Conservation (phyloP, 2,329 filamentous ascomycete species). For the Thielaviopsis ethacetica region DNA sequence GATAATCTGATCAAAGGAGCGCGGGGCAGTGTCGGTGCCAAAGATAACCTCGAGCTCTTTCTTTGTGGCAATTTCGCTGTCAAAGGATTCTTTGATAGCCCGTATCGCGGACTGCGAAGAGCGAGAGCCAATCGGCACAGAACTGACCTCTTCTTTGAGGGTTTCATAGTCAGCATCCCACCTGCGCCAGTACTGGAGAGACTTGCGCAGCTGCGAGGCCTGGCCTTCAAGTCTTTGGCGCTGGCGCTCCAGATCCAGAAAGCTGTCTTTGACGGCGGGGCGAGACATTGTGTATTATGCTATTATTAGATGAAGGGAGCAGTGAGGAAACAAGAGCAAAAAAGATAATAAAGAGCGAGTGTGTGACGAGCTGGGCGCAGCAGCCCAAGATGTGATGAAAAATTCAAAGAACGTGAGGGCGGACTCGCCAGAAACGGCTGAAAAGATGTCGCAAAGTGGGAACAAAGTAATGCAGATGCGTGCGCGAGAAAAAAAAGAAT, state of each 20-base stretch:
- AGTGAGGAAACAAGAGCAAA: neutral
- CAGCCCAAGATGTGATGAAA: no score
- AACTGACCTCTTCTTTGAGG: conserved; percentile 64
- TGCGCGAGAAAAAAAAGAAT: no score
- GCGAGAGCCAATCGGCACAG: conserved; percentile 30
- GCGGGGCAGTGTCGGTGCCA: conserved; percentile 16
- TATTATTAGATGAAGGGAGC: conserved; percentile 19
- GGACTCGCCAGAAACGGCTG: no score
- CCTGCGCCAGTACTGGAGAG: conserved; percentile 73
- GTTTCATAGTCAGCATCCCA: conserved; percentile 88
- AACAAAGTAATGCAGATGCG: no score
- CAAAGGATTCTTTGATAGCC: conserved; percentile 39
- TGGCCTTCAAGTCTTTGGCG: conserved; percentile 60
- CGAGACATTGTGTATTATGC: neutral
- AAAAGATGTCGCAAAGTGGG: no score
- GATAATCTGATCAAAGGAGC: conserved; percentile 32
- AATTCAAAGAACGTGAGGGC: no score
- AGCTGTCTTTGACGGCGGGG: conserved; percentile 28
- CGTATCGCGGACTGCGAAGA: conserved; percentile 32
- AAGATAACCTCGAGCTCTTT: conserved; percentile 36
- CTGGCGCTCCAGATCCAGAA: conserved; percentile 59
- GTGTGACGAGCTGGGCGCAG: neutral
- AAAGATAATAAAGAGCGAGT: no score
- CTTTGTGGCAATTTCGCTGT: conserved; percentile 44
- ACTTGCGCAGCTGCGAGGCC: conserved; percentile 50